phyloP scores from a whole-genome alignment of 2,329 filamentous ascomycete genomes.

The Aspergillus quadrilineatus region DNA sequence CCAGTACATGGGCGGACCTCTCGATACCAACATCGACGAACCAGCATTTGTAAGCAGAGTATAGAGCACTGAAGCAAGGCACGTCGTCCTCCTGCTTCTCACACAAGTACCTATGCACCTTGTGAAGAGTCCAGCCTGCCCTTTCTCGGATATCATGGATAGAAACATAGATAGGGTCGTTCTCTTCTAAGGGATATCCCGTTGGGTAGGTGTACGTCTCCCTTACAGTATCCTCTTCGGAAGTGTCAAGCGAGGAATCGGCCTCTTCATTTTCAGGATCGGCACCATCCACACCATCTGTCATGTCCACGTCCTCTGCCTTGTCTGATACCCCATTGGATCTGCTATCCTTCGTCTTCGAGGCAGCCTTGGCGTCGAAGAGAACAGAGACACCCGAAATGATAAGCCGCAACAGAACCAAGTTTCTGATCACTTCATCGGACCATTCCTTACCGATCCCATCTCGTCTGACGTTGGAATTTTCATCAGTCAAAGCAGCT shows the following conservation, averaged over 20 bases:
- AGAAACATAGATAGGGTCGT: conserved; percentile 65
- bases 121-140: conserved; percentile 76
- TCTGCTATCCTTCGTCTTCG: conserved; percentile 47
- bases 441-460: conserved; percentile 99
- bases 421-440: conserved; percentile 86
- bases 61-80: conserved; percentile 87
- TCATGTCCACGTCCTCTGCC: conserved; percentile 47
- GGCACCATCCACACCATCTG: conserved; percentile 48
- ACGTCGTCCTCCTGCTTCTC: conserved; percentile 92
- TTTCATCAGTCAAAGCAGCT: conserved; percentile 74
- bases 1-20: conserved; percentile 86
- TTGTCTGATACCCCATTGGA: conserved; percentile 41
- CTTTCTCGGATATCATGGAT: conserved; percentile 80
- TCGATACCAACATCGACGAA: conserved; percentile 98
- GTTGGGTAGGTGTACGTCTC: conserved; percentile 86
- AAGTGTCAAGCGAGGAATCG: conserved; percentile 55
- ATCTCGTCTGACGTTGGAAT: conserved; percentile 79
- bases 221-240: conserved; percentile 63
- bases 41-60: conserved; percentile 90
- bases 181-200: conserved; percentile 72
- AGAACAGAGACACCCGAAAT: conserved; percentile 86
- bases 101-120: conserved; percentile 79
- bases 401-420: conserved; percentile 84
- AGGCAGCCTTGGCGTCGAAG: conserved; percentile 76
- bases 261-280: conserved; percentile 41